Base-by-base conservation (phyloP, 371 early-diverging fungal species). In the Fennellomyces sp. region DNA sequence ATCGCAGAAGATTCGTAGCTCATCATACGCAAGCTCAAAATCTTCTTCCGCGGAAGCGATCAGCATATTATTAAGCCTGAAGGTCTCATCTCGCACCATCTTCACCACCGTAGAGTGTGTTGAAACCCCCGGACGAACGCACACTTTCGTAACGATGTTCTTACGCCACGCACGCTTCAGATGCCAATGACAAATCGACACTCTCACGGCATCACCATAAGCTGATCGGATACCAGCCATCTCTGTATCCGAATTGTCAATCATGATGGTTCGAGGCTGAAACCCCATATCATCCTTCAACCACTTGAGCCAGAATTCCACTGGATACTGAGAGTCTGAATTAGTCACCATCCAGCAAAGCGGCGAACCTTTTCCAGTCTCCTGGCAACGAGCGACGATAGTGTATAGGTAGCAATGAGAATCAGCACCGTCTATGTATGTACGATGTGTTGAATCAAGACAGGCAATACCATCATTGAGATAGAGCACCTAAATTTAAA, bases 181-280 rank as follows among this genome's bases (percentile, higher is more conserved):
- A 45, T 56, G 56, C 56, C 56, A 56, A 7, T 41, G 25, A 21
- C 56, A 56, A 12, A 56, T 25, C 29, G 19, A 21, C 25, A 56
- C 45, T 5, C 13, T 10, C 15, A 13, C 15, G 6, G 29, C 30
- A 11, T n/a, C 15, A 26, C 56, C 45, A 30, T 41, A 56, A 3
- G 29, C 5, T 4, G 12, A 27, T 15, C 47, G 4, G 29, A 56
- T 56, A 3, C 45, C 56, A 2, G 2, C 21, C 5, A 56, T 56
- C 36, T 56, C 56, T 8, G 56, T 56, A 28, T 56, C 56, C 3
- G 31, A n/a, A n/a, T n/a, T n/a, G n/a, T n/a, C n/a, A n/a, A n/a
- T n/a, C n/a, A n/a, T n/a, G n/a, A n/a, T n/a, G 10, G 29, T 56
- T 56, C 6, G 15, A 5, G 56, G 45, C n/a, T 27, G 21, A 29